Conservation (phyloP, 805 yeast genomes). For the Priceomyces fermenticarens region DNA sequence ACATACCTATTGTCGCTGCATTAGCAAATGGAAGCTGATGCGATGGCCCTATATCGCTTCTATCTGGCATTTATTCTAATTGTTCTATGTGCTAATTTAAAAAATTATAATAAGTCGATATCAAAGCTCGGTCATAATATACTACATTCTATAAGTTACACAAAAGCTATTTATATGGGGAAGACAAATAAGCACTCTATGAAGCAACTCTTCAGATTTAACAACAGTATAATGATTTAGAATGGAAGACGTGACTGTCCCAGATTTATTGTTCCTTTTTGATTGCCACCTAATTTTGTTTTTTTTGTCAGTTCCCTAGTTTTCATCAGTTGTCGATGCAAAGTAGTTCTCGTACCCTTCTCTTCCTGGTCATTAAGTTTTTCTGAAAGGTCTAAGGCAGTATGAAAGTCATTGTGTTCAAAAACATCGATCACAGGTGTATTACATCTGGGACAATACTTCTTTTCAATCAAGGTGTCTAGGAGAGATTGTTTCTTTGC, state of each 20-base stretch:
- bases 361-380: slow-evolving; percentile 9
- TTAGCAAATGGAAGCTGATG: slow-evolving; percentile 63
- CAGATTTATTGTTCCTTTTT: background rate
- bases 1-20: slow-evolving; percentile 80
- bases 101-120: background rate
- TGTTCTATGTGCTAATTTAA: background rate
- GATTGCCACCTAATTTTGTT: background rate
- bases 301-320: background rate
- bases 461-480: slow-evolving; percentile 14
- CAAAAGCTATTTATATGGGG: background rate
- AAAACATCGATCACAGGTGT: slow-evolving; percentile 24
- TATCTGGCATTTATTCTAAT: background rate
- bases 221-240: background rate
- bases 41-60: background rate
- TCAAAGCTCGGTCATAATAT: slow-evolving; percentile 1
- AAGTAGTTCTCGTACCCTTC: slow-evolving; percentile 1
- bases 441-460: slow-evolving; percentile 27
- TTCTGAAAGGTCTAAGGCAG: slow-evolving; percentile 48
- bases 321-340: background rate
- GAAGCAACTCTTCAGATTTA: background rate
- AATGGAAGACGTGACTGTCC: slow-evolving; percentile 9
- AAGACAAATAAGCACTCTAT: background rate
- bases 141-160: slow-evolving; percentile 2
- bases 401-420: slow-evolving; percentile 57
- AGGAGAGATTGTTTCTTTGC: slow-evolving; percentile 5